Evolutionary conservation across 1,284 basidiomycete genomes (phyloP), one percentile per base, ranked within the genome.

Genomic region (Trichosporon coremiiforme): DNA sequence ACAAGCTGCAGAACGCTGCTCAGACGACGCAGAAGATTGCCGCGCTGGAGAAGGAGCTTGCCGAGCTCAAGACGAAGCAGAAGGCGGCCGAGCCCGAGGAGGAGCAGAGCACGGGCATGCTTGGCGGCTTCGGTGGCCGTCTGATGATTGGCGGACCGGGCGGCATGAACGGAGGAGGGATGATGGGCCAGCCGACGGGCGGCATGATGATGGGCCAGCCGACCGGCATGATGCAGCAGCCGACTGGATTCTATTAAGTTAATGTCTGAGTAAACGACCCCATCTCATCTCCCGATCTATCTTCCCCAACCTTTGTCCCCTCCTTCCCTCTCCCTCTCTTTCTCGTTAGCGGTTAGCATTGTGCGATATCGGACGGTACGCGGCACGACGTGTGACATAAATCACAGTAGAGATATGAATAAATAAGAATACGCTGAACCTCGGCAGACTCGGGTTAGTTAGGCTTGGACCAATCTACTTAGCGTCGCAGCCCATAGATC

Each of bases 1-100:
- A 92, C 84, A 90, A 89, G 79, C 91, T 98, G 67, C 95, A 98
- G 84, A 20, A 20, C 45, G 29, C 66, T 38, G 12, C 62, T 36
- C 89, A 60, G 57, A 66, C 90, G 94, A 80, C 89, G 93, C 69
- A 62, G 17, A 69, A 79, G 76, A 69, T 83, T 35, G 74, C 78
- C 13, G 71, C 75, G n/a, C 74, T 83, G 22, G 81, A 84, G 75
- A 81, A 80, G 74, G 80, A 83, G 72, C 70, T 84, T 60, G 79
- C 78, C 70, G 83, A 83, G 70, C 73, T 84, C 70, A 76, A 76
- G 75, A 72, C 77, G 9, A 82, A 81, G 76, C 69, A 76, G 62
- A 69, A 69, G 66, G 73, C 75, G 36, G 74, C 77, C 50, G 77
- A 79, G 66, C 70, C 76, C 6, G 75, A 78, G 41, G 78, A 80